Base-by-base conservation (phyloP, 1,139 yeast genomes). In the Keqinozyma sinolaborantium region DNA sequence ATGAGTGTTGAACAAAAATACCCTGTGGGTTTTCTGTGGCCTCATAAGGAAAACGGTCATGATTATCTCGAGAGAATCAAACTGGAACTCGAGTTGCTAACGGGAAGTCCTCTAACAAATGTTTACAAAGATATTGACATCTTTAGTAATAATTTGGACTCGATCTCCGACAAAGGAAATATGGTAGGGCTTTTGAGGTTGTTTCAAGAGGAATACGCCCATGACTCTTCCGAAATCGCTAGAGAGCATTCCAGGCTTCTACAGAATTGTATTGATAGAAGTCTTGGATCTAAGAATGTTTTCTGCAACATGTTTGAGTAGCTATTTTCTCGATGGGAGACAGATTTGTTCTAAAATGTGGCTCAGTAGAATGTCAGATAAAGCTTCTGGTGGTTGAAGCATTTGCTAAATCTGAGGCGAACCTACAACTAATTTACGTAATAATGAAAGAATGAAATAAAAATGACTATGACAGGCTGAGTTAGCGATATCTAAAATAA, bases 171-270 rank as follows among this genome's bases (percentile, higher is more conserved):
- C 4, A 61, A 24, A 53, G 53, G 47, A 46, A 54, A 41, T 33
- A 51, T 76, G 32, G 65, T 70, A 28, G 84, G 84, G 0, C 50
- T 78, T 25, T 50, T 44, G 8, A 24, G 42, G 13, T 20, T 41
- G 14, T 43, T 44, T 25, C 24, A 36, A 21, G 7, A 10, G 7
- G 28, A 26, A 8, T 44, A 42, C 20, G 14, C 32, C 6, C 16
- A 23, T 5, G 47, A 42, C 27, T 21, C 12, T 11, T 41, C 46
- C 2, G 46, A 40, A 23, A 44, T 44, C 6, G 44, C 44, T 2
- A 29, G 48, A 23, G 48, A 44, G 25, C 47, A 44, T 32, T 36
- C 46, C 1, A 26, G 43, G 16, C 23, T 44, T 3, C 29, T 44
- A 21, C 31, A 32, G 10, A 39, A 44, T 30, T 44, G 48, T 28